A percentile compares a stretch with the other conserved stretches of the same genome.
phyloP scores from a whole-genome alignment of 2,329 filamentous ascomycete genomes.

The Stachybotrys chlorohalonatus region DNA sequence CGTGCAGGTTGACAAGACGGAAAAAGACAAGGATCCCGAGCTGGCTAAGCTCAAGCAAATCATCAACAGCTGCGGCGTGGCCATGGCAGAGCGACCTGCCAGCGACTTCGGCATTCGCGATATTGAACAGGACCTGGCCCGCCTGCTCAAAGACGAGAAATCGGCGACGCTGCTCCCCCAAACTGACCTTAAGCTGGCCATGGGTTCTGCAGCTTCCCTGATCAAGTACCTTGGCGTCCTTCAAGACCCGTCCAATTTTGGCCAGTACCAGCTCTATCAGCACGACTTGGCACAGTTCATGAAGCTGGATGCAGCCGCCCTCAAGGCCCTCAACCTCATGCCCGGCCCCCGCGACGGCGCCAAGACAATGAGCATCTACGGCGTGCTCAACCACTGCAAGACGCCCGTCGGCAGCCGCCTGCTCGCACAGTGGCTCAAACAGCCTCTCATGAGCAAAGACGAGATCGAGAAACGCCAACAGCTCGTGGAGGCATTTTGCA shows the following conservation, averaged over 20 bases:
- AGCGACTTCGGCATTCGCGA: conserved; percentile 81
- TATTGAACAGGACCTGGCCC: conserved; percentile 88
- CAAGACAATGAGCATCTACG: conserved; percentile 97
- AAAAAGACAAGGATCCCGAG: conserved; percentile 84
- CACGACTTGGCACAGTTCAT: conserved; percentile 96
- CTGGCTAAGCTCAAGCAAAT: conserved; percentile 80
- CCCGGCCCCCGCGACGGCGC: conserved; percentile 86
- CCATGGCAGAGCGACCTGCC: conserved; percentile 69
- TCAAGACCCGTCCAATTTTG: conserved; percentile 89
- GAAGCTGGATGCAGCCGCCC: conserved; percentile 91
- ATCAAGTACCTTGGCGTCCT: conserved; percentile 92
- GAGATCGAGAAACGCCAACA: conserved; percentile 91
- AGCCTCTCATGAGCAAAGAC: conserved; percentile 82
- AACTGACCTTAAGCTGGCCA: conserved; percentile 88
- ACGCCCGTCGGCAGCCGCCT: conserved; percentile 86
- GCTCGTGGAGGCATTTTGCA: conserved; percentile 88
- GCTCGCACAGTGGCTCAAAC: conserved; percentile 93
- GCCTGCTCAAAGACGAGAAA: conserved; percentile 79
- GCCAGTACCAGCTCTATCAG: conserved; percentile 94
- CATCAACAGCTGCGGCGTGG: conserved; percentile 85
- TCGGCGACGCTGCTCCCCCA: conserved; percentile 71
- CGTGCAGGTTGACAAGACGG: conserved; percentile 66
- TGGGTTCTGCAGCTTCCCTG: conserved; percentile 86
- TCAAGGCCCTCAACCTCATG: conserved; percentile 95
- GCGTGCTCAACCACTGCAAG: conserved; percentile 93